Conservation (phyloP, 805 yeast species). For the Schwanniomyces polymorphus region DNA sequence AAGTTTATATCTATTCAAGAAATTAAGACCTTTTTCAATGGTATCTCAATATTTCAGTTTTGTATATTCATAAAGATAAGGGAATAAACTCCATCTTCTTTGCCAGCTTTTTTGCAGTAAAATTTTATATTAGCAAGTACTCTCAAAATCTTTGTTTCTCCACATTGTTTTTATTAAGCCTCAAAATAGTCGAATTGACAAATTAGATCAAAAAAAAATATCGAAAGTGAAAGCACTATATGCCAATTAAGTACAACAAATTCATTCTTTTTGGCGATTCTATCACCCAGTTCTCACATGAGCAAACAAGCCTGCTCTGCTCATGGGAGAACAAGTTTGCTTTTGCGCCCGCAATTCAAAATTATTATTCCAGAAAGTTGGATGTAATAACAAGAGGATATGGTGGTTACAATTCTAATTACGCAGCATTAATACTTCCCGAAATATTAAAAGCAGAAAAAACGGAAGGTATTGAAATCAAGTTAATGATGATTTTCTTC, state of each 20-base stretch:
- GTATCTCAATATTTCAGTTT: too few relatives aligned
- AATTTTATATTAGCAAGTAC: too few relatives aligned
- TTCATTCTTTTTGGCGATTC: constrained; percentile 72
- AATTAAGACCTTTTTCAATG: too few relatives aligned
- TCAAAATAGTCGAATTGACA: too few relatives aligned
- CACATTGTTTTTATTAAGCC: too few relatives aligned
- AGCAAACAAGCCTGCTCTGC: constrained; percentile 35
- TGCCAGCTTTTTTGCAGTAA: too few relatives aligned
- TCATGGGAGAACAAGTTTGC: constrained; percentile 38
- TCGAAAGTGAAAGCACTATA: too few relatives aligned
- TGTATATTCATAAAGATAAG: too few relatives aligned
- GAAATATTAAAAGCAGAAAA: constrained; percentile 47
- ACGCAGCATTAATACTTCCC: constrained; percentile 43
- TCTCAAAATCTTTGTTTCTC: too few relatives aligned
- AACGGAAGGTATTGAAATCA: constrained; percentile 17
- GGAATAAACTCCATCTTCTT: too few relatives aligned
- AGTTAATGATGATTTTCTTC: constrained; percentile 62
- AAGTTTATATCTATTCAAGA: too few relatives aligned
- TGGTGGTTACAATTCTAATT: constrained; percentile 71
- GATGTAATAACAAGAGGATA: constrained; percentile 76
- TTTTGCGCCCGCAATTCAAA: constrained; percentile 50
- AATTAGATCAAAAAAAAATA: too few relatives aligned
- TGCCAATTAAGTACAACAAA: constrained; percentile 26
- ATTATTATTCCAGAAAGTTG: constrained; percentile 56
- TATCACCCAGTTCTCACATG: constrained; percentile 48